Percentiles rank a stretch among this genome's conserved stretches.
Evolutionary conservation across 768 basidiomycete genomes (phyloP).

Genomic region (Boletellus emodensis): DNA sequence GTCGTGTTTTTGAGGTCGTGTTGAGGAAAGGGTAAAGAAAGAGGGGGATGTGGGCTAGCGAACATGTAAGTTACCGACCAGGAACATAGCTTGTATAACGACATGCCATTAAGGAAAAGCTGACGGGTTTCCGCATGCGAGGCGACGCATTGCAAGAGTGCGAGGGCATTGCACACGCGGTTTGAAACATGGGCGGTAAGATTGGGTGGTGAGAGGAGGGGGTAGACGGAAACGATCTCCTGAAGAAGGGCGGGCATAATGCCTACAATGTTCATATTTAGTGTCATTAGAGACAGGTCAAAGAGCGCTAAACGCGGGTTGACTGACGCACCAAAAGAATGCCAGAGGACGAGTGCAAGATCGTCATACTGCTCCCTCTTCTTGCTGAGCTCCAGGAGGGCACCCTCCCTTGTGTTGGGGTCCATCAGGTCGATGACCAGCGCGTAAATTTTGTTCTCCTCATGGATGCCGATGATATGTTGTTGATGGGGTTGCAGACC

Average conservation of each 20-base stretch:
- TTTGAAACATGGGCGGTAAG: constrained; percentile 97
- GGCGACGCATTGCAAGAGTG: constrained; percentile 96
- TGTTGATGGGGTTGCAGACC: constrained; percentile 51
- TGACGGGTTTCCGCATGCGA: constrained; percentile 95
- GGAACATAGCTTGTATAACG: not conserved
- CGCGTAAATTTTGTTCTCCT: constrained; percentile 83
- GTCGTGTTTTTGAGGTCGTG: constrained; percentile 98
- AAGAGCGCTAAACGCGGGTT: not conserved
- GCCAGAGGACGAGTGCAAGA: constrained; percentile 95
- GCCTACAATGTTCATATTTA: constrained; percentile 43
- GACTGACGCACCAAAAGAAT: constrained; percentile 75
- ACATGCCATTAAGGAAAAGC: constrained; percentile 86
- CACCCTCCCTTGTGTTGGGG: constrained; percentile 78
- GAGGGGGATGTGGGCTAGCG: constrained; percentile 91
- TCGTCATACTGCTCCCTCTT: constrained; percentile 99
- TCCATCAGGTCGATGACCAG: constrained; percentile 88
- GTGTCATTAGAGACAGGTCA: not conserved
- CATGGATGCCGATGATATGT: constrained; percentile 49
- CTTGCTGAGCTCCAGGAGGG: constrained; percentile 94
- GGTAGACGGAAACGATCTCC: constrained; percentile 98
- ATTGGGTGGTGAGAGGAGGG: constrained; percentile 89
- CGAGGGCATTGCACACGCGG: constrained; percentile 97
- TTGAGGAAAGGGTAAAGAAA: constrained; percentile 97
- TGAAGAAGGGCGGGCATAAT: constrained; percentile 97
- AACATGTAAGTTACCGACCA: not conserved